Evolutionary conservation across 2,329 filamentous ascomycete genomes (phyloP), one percentile per base, ranked within the genome.

Genomic region (Lachnellula suecica): DNA sequence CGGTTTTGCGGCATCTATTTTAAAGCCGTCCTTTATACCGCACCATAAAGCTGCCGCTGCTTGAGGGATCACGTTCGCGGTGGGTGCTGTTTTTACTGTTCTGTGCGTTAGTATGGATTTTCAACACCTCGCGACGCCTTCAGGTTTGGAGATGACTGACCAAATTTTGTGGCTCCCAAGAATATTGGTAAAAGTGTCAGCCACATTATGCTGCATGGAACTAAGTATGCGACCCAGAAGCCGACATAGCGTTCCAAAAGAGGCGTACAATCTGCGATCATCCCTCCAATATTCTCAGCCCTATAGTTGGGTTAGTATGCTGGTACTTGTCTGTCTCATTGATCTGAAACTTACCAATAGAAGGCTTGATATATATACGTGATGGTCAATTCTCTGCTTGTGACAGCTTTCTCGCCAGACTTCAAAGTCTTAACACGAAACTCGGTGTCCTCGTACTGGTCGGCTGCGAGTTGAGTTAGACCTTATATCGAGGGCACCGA

Each of bases 151-250:
- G 29, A 40, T 40, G 2, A 23, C 22, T 44, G 9, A 25, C 41
- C 17, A 44, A 31, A 41, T 10, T 15, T 19, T 31, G 15, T 67
- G 6, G 19, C 23, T 8, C 4, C 20, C 44, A 17, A 6, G 27
- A 40, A 24, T 48, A 27, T 38, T 8, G 34, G 47, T 25, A 27
- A 60, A 59, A 72, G 69, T 86, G 86, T 71, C 85, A 87, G 57
- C 84, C 78, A 76, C 78, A 83, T 71, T 82, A 84, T 44, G 85
- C 77, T 31, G 78, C 74, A 84, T 41, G 71, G 63, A 7, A 74
- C 72, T 17, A 76, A 65, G 54, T 27, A 73, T 62, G 67, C 72
- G 74, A 40, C 74, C 73, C 59, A 79, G 60, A 75, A 75, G 72
- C 72, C 75, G 74, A 54, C 75, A 74, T 48, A 77, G 72, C 0